phyloP scores from a whole-genome alignment of 2,329 filamentous ascomycete genomes.

The Colletotrichum tabaci region DNA sequence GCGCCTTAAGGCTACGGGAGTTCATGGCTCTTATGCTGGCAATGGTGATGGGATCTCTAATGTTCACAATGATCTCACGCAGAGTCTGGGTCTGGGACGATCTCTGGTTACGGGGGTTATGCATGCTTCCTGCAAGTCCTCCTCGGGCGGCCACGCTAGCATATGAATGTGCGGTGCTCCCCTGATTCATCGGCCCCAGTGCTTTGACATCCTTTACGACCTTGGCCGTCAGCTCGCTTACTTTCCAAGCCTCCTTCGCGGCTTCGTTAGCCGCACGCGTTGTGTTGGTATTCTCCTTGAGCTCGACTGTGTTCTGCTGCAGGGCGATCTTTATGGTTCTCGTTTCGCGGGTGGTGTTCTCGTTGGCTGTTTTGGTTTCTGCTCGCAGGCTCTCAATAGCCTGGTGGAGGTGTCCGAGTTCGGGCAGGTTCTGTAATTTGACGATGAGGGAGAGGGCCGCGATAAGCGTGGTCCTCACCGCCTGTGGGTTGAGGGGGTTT shows the following conservation, averaged over 20 bases:
- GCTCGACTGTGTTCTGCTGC: slow-evolving; percentile 6
- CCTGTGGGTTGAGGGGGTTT: neutral
- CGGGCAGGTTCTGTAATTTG: slow-evolving; percentile 3
- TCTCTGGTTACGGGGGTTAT: neutral
- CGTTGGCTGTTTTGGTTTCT: neutral
- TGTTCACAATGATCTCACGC: neutral
- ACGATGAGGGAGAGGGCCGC: neutral
- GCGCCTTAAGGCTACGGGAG: neutral
- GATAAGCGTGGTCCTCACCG: neutral
- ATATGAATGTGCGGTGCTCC: neutral
- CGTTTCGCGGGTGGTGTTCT: neutral
- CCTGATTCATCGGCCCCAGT: neutral
- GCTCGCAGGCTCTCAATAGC: neutral
- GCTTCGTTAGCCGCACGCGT: neutral
- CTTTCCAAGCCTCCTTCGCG: neutral
- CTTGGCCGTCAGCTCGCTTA: neutral
- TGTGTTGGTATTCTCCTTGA: slow-evolving; percentile 10
- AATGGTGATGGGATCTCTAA: neutral
- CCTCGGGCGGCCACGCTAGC: neutral
- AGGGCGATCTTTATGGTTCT: neutral
- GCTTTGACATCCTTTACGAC: neutral
- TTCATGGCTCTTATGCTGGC: neutral
- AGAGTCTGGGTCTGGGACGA: neutral
- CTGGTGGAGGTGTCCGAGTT: slow-evolving; percentile 9
- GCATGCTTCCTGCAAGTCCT: neutral